A percentile compares a stretch with the other conserved stretches of the same genome.
These are phyloP conservation scores for Solanum chmielewskii DNA, from an alignment of 257 asterid genomes.

Conservation along the genomic window DNA sequence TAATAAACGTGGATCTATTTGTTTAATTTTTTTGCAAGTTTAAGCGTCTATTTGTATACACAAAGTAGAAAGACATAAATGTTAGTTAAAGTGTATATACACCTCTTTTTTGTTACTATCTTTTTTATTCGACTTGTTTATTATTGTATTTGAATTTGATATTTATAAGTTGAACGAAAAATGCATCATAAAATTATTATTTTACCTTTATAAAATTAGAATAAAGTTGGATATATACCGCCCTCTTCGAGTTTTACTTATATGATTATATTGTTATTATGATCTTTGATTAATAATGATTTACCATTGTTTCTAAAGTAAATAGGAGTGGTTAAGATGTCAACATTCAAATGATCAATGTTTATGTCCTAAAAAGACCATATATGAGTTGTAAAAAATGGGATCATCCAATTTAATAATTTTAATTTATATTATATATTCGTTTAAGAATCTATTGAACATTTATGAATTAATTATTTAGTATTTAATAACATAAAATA, in stretches of 20 bases:
- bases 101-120: too few relatives aligned
- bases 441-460: neutral
- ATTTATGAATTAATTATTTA: neutral
- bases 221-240: neutral
- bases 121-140: too few relatives aligned
- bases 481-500: neutral
- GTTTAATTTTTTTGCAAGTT: neutral
- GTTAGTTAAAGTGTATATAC: accelerated
- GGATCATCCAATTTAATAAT: neutral
- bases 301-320: neutral
- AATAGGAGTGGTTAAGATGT: neutral
- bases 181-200: accelerated
- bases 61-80: neutral
- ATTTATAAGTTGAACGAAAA: neutral
- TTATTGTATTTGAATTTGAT: too few relatives aligned
- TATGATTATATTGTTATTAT: neutral
- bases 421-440: neutral
- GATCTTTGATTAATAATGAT: neutral
- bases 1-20: accelerated
- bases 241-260: accelerated
- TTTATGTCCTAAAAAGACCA: neutral
- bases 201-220: accelerated
- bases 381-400: neutral
- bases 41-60: accelerated
- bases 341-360: neutral